These are phyloP conservation scores for Arabis hirsuta DNA, from an alignment of 345 rosid species.

Conservation along the genomic window DNA sequence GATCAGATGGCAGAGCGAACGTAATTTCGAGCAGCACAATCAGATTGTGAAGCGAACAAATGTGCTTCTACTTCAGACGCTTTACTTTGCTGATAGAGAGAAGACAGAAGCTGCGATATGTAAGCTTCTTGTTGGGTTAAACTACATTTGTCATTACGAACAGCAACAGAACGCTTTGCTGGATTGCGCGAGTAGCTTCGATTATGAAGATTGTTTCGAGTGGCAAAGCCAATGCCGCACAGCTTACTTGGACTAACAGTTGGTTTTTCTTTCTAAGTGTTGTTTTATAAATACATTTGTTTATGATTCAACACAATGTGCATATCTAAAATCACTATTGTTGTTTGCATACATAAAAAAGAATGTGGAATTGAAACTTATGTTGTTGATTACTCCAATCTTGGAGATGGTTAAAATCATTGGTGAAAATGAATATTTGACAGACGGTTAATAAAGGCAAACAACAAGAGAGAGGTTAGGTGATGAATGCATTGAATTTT, in stretches of 20 bases:
- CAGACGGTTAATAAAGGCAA: constrained; percentile 22
- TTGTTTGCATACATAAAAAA: constrained; percentile 23
- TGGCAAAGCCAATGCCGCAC: constrained; percentile 74
- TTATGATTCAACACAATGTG: constrained; percentile 38
- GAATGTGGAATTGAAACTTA: constrained; percentile 14
- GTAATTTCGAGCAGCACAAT: constrained; percentile 84
- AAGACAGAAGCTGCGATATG: constrained; percentile 80
- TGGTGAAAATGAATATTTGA: background rate
- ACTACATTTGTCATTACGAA: constrained; percentile 91
- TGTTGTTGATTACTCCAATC: background rate
- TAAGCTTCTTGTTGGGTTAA: constrained; percentile 88
- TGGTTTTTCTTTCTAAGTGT: constrained; percentile 19
- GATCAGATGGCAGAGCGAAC: constrained; percentile 95
- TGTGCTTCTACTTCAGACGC: constrained; percentile 82
- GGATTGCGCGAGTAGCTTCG: constrained; percentile 96
- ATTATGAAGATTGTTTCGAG: constrained; percentile 88
- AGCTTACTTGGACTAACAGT: constrained; percentile 41
- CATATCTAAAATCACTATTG: constrained; percentile 32
- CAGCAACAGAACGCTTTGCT: constrained; percentile 83
- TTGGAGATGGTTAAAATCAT: constrained; percentile 5
- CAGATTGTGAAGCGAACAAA: constrained; percentile 80
- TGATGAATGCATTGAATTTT: constrained; percentile 26
- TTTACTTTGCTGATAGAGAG: constrained; percentile 88
- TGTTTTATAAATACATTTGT: constrained; percentile 40
- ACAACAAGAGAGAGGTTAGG: constrained; percentile 33